Conservation (phyloP, 495 filamentous ascomycete species). For the Penicillium diatomitis region DNA sequence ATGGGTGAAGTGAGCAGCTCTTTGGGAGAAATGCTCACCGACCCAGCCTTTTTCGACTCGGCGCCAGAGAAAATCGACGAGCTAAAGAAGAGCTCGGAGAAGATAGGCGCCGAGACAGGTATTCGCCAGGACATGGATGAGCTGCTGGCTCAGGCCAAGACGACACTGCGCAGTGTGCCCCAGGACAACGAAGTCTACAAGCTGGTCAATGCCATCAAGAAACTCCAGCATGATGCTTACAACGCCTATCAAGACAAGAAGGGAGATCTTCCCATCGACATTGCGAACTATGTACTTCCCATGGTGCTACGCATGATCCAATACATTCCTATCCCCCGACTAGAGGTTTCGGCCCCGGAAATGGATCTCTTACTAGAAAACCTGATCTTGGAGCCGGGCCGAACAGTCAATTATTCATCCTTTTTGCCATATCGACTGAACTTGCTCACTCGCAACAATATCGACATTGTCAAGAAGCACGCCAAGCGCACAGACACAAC, state of each 20-base stretch:
- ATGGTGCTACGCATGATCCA: conserved; percentile 66
- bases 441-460: conserved; percentile 72
- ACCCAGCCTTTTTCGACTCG: conserved; percentile 73
- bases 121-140: conserved; percentile 66
- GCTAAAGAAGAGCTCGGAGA: conserved; percentile 56
- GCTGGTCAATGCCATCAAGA: conserved; percentile 51
- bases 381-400: conserved; percentile 80
- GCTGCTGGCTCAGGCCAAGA: conserved; percentile 58
- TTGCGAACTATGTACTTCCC: conserved; percentile 70
- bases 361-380: conserved; percentile 85
- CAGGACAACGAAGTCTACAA: conserved; percentile 62
- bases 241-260: conserved; percentile 49
- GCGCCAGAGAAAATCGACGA: conserved; percentile 61
- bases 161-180: conserved; percentile 56
- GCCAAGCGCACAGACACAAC: conserved; percentile 57
- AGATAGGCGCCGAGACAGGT: conserved; percentile 52
- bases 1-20: conserved; percentile 62
- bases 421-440: conserved; percentile 82
- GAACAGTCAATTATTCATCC: conserved; percentile 73
- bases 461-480: conserved; percentile 74
- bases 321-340: conserved; percentile 77
- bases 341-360: conserved; percentile 75
- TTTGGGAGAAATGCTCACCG: conserved; percentile 73
- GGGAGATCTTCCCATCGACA: conserved; percentile 61
- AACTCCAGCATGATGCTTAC: conserved; percentile 58